Evolutionary conservation across 441 rosid genomes (phyloP), one percentile per base, ranked within the genome.

Genomic region (Populus hybrid): DNA sequence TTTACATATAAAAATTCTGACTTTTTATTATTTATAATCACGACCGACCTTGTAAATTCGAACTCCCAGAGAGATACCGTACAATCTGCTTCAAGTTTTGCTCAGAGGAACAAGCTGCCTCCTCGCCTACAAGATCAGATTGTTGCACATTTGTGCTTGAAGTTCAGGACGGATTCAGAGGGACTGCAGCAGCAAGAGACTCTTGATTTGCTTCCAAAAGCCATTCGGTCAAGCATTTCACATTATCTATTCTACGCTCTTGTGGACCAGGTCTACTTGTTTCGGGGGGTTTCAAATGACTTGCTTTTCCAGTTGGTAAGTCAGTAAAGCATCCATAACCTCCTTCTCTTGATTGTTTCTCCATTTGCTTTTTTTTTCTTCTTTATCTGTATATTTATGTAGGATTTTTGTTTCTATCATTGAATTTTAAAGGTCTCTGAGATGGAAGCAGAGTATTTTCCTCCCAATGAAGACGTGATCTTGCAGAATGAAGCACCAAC

Each of bases 401-500:
- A 36, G 59, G 68, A 35, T 72, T 10, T 67, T 61, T 23, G 57
- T 73, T 57, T 46, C 21, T 78, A 24, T 67, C 12, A 23, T 50
- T 71, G 38, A 80, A 75, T 73, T 81, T 74, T 50, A 24, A 70
- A 92, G 97, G 98, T 92, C 71, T 87, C 98, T 0, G 96, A 92
- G 82, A 94, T 94, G 97, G 89, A 94, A 84, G 93, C 97, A 0
- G 98, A 92, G 85, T 94, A 92, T 73, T 93, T 90, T 71, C 94
- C 98, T 42, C 98, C 98, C 38, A 92, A 92, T 78, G 95, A 89
- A 85, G 98, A 93, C 77, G 97, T 93, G 70, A 90, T 93, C 79
- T 84, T 93, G 84, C 97, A 93, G 83, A 91, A 91, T 75, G 98
- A 94, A 86, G 96, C 97, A 4, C 98, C 96, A 0, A 94, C 98